Evolutionary conservation across 345 rosid species (phyloP).

Genomic region (Dipteronia dyeriana): DNA sequence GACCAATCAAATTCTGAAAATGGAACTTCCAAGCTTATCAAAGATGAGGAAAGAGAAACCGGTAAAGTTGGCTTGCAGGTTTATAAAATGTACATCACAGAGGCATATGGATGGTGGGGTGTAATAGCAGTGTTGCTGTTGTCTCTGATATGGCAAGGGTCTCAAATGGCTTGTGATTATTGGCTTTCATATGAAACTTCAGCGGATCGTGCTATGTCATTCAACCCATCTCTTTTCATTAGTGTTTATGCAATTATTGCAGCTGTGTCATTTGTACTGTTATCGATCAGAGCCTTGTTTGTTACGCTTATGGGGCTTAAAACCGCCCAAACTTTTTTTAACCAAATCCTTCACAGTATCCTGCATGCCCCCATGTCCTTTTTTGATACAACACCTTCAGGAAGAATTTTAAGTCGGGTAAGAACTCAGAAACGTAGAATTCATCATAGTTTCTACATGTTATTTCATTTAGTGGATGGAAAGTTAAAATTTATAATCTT

Average conservation of each 20-base stretch:
- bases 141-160: slow-evolving; percentile 74
- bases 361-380: slow-evolving; percentile 98
- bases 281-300: slow-evolving; percentile 51
- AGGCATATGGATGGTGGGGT: slow-evolving; percentile 97
- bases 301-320: slow-evolving; percentile 70
- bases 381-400: slow-evolving; percentile 96
- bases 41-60: slow-evolving; percentile 86
- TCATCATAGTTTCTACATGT: not conserved
- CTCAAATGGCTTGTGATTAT: slow-evolving; percentile 85
- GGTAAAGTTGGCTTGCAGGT: slow-evolving; percentile 74
- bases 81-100: slow-evolving; percentile 75
- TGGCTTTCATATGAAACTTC: slow-evolving; percentile 95
- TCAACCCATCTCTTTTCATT: slow-evolving; percentile 61
- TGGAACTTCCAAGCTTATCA: slow-evolving; percentile 70
- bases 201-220: slow-evolving; percentile 44
- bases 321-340: slow-evolving; percentile 77
- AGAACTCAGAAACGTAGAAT: slow-evolving; percentile 18
- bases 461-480: not conserved
- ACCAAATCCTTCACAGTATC: slow-evolving; percentile 74
- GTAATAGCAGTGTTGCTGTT: slow-evolving; percentile 48
- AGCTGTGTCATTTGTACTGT: slow-evolving; percentile 50
- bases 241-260: slow-evolving; percentile 62
- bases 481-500: not conserved
- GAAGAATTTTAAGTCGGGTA: slow-evolving; percentile 92
- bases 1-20: slow-evolving; percentile 43